phyloP scores from a whole-genome alignment of 805 yeast genomes.

The Cyberlindnera amylophila region DNA sequence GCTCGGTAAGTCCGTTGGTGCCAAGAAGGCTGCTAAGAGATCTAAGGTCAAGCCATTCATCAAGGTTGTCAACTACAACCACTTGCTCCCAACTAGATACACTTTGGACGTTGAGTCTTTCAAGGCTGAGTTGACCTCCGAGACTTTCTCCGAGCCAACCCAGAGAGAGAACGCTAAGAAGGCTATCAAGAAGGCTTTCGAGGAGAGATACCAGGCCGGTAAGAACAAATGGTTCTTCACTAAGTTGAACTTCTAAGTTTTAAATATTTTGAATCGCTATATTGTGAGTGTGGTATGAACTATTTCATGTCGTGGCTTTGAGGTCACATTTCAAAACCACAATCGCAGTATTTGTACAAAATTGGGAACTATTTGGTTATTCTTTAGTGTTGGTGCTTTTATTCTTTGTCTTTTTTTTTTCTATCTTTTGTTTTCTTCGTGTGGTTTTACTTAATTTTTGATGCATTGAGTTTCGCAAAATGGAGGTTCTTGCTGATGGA shows the following conservation, averaged over 20 bases:
- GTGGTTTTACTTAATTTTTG: conserved; percentile 12
- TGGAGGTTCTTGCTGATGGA: too few species aligned
- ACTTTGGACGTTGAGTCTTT: conserved; percentile 92
- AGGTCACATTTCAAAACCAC: neutral
- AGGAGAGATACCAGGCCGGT: conserved; percentile 99
- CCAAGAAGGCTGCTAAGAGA: conserved; percentile 95
- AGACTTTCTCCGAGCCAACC: conserved; percentile 93
- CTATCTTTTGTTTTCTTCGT: conserved; percentile 9
- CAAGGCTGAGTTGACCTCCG: conserved; percentile 86
- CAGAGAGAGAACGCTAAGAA: conserved; percentile 98
- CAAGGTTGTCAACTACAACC: conserved; percentile 99
- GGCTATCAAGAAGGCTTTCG: conserved; percentile 97
- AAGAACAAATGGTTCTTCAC: conserved; percentile 99
- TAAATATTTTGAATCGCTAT: conserved; percentile 1
- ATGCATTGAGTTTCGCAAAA: conserved; percentile 11
- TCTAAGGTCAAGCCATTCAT: conserved; percentile 98
- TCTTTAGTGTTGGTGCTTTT: conserved; percentile 6
- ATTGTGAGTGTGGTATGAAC: conserved; percentile 3
- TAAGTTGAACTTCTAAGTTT: conserved; percentile 77
- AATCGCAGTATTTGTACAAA: conserved; percentile 5
- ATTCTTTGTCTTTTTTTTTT: conserved; percentile 2
- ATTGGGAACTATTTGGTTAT: conserved; percentile 11
- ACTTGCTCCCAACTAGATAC: conserved; percentile 99
- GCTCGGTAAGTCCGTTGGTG: conserved; percentile 92
- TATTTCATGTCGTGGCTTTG: neutral